A percentile compares a stretch with the other conserved stretches of the same genome.
phyloP scores from a whole-genome alignment of 805 yeast genomes.

The Jamesozyma lodderae region DNA sequence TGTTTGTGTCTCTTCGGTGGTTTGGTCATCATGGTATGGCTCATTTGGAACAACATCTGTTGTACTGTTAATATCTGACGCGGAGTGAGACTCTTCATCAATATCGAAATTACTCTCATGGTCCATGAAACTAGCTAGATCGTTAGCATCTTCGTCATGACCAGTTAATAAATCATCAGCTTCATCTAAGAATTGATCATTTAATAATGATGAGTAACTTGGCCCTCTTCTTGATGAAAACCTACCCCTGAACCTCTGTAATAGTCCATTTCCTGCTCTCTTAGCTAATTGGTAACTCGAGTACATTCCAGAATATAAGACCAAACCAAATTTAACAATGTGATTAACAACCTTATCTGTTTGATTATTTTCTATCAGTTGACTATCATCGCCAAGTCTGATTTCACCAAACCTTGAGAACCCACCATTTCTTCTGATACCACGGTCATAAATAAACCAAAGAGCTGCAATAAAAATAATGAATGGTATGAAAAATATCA shows the following conservation, averaged over 20 bases:
- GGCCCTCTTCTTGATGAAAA: constrained; percentile 26
- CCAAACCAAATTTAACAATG: constrained; percentile 50
- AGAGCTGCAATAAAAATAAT: constrained; percentile 42
- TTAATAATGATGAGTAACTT: constrained; percentile 25
- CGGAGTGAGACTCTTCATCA: constrained; percentile 26
- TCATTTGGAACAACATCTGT: background rate
- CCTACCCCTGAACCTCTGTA: constrained; percentile 18
- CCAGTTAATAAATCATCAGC: constrained; percentile 31
- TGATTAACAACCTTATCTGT: constrained; percentile 51
- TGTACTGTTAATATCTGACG: background rate
- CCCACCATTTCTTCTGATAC: constrained; percentile 72
- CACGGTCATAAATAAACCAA: constrained; percentile 71
- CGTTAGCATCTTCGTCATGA: constrained; percentile 43
- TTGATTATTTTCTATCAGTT: constrained; percentile 49
- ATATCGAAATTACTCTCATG: constrained; percentile 30
- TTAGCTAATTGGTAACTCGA: constrained; percentile 16
- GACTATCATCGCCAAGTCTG: constrained; percentile 65
- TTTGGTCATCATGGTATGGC: constrained; percentile 3
- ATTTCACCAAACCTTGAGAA: constrained; percentile 76
- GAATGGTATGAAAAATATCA: constrained; percentile 51
- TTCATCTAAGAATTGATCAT: constrained; percentile 30
- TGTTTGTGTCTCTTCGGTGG: constrained; percentile 3
- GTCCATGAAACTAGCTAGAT: constrained; percentile 36
- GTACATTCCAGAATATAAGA: constrained; percentile 34
- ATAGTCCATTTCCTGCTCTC: constrained; percentile 9